These are phyloP conservation scores for Scedosporium apiospermum DNA, from an alignment of 2,329 filamentous ascomycete species.

Conservation along the genomic window DNA sequence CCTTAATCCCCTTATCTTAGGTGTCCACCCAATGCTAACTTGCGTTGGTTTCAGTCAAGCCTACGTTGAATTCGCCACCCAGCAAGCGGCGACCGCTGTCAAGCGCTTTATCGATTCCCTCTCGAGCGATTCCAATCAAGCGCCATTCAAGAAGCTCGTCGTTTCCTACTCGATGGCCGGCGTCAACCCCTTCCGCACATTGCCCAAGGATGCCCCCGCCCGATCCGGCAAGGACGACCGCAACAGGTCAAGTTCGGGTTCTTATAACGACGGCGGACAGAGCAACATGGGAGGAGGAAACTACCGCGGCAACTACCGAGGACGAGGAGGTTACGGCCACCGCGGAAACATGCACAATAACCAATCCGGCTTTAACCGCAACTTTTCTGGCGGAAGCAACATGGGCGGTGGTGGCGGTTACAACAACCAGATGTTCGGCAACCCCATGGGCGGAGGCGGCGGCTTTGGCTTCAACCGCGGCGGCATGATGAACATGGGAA, in stretches of 20 bases:
- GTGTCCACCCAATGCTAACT: neutral
- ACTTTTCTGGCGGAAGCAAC: slow-evolving; percentile 29
- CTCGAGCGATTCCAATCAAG: slow-evolving; percentile 28
- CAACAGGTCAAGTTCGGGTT: slow-evolving; percentile 42
- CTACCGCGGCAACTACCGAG: slow-evolving; percentile 43
- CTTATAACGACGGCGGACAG: slow-evolving; percentile 42
- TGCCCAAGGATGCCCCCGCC: slow-evolving; percentile 74
- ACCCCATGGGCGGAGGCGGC: slow-evolving; percentile 42
- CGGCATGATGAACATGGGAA: slow-evolving; percentile 28
- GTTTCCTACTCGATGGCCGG: slow-evolving; percentile 68
- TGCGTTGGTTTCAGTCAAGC: slow-evolving; percentile 43
- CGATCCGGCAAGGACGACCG: slow-evolving; percentile 43
- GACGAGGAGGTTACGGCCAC: slow-evolving; percentile 39
- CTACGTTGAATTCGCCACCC: slow-evolving; percentile 75
- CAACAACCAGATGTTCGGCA: slow-evolving; percentile 34
- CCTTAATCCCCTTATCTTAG: neutral
- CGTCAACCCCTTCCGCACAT: slow-evolving; percentile 79
- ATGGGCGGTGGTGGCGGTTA: slow-evolving; percentile 25
- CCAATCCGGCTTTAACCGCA: slow-evolving; percentile 31
- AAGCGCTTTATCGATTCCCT: slow-evolving; percentile 72
- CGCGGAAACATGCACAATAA: slow-evolving; percentile 39
- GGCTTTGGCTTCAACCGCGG: slow-evolving; percentile 40
- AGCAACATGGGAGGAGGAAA: slow-evolving; percentile 33
- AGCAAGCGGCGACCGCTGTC: slow-evolving; percentile 74
- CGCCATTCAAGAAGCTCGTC: slow-evolving; percentile 53